Evolutionary conservation across 169 alveolate species (phyloP).

Genomic region (Blepharisma undulans): DNA sequence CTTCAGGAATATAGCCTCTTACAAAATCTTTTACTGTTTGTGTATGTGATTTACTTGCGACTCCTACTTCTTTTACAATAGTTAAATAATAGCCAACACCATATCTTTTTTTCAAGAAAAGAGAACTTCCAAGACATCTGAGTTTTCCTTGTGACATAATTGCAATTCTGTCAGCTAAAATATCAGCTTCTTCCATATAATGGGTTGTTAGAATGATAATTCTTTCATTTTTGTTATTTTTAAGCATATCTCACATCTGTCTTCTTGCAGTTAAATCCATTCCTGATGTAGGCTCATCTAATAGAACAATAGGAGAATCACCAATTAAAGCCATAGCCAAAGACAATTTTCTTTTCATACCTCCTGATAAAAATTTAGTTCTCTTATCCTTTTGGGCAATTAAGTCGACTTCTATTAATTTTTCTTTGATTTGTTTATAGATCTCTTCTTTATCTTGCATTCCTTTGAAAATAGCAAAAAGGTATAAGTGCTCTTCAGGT

Average conservation of each 20-base stretch:
- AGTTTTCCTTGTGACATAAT: slow-evolving; percentile 73
- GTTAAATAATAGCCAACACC: slow-evolving; percentile 72
- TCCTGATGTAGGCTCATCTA: slow-evolving; percentile 92
- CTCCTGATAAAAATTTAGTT: slow-evolving; percentile 78
- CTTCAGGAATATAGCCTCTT: not conserved
- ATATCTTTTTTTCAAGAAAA: slow-evolving; percentile 71
- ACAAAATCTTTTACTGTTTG: not conserved
- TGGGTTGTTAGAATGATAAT: slow-evolving; percentile 77
- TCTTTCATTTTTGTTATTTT: slow-evolving; percentile 52
- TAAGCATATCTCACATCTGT: slow-evolving; percentile 82
- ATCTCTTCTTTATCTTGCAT: slow-evolving; percentile 47
- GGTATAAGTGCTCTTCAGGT: slow-evolving; percentile 79
- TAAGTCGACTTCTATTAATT: slow-evolving; percentile 77
- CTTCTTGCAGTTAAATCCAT: slow-evolving; percentile 87
- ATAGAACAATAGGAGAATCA: slow-evolving; percentile 76
- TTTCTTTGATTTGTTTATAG: slow-evolving; percentile 59
- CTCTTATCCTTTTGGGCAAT: not conserved
- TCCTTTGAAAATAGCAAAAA: slow-evolving; percentile 83
- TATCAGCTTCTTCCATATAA: slow-evolving; percentile 84
- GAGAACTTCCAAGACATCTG: slow-evolving; percentile 73
- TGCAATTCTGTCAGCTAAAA: slow-evolving; percentile 80
- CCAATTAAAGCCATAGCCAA: slow-evolving; percentile 88
- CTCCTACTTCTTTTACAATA: slow-evolving; percentile 10
- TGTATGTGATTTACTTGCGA: not conserved
- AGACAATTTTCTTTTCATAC: slow-evolving; percentile 83